These are phyloP conservation scores for Mucor irregularis DNA, from an alignment of 371 early-diverging fungal genomes.

Conservation along the genomic window DNA sequence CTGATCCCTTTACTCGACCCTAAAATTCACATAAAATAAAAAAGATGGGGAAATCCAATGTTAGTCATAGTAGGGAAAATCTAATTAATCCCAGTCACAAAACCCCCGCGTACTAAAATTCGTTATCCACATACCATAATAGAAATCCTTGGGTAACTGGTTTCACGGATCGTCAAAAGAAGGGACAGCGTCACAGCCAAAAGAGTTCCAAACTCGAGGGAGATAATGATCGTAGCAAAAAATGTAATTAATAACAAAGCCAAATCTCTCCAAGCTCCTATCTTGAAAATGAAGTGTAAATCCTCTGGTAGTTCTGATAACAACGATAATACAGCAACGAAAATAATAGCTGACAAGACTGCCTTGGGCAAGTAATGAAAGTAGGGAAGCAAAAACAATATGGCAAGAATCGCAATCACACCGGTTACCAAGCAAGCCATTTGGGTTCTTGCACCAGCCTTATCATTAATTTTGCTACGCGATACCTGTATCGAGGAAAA, in stretches of 20 bases:
- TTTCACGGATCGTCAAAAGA: slow-evolving; percentile 87
- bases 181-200: slow-evolving; percentile 85
- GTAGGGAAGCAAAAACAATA: slow-evolving; percentile 74
- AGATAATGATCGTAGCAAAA: slow-evolving; percentile 78
- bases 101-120: slow-evolving; percentile 22
- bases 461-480: slow-evolving; percentile 88
- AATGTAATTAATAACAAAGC: slow-evolving; percentile 80
- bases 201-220: slow-evolving; percentile 90
- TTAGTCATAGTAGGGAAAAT: slow-evolving; percentile 9
- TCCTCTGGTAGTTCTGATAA: slow-evolving; percentile 82
- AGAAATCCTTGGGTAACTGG: slow-evolving; percentile 81
- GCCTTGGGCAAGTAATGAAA: slow-evolving; percentile 89
- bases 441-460: slow-evolving; percentile 87
- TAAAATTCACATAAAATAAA: slow-evolving; percentile 11
- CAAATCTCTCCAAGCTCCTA: slow-evolving; percentile 89
- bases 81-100: slow-evolving; percentile 7
- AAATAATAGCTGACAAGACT: slow-evolving; percentile 84
- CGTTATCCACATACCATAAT: slow-evolving; percentile 58
- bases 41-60: not conserved
- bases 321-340: slow-evolving; percentile 82
- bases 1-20: slow-evolving; percentile 51
- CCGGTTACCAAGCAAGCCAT: slow-evolving; percentile 81
- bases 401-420: slow-evolving; percentile 72
- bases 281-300: slow-evolving; percentile 76
- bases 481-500: slow-evolving; percentile 53